Percentiles rank a stretch among this genome's conserved stretches.
phyloP scores from a whole-genome alignment of 1,284 basidiomycete species.

The Leccinum solheimii region DNA sequence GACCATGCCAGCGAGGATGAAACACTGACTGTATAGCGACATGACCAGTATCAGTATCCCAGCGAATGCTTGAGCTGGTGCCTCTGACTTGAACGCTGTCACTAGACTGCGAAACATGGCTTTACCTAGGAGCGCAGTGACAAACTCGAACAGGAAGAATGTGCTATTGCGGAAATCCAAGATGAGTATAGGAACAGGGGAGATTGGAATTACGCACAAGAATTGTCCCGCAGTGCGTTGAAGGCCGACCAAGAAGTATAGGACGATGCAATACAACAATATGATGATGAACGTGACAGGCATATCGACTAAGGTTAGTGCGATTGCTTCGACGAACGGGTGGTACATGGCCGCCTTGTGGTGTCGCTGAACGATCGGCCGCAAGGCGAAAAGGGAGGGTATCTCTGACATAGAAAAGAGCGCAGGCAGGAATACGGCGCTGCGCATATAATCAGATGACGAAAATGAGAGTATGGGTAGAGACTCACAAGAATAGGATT shows the following conservation, averaged over 20 bases:
- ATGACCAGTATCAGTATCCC: conserved; percentile 53
- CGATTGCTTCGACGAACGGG: conserved; percentile 55
- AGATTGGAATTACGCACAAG: conserved; percentile 38
- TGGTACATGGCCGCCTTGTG: conserved; percentile 55
- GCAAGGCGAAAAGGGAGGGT: conserved; percentile 49
- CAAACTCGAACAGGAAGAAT: conserved; percentile 54
- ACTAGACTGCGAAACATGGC: conserved; percentile 61
- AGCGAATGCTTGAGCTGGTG: conserved; percentile 59
- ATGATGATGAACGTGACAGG: conserved; percentile 51
- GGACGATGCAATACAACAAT: conserved; percentile 46
- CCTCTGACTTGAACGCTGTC: conserved; percentile 51
- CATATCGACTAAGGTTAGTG: conserved; percentile 61
- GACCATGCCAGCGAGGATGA: background rate
- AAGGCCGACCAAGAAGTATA: conserved; percentile 59
- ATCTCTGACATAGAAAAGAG: conserved; percentile 40
- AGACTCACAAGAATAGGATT: conserved; percentile 64
- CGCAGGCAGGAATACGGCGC: conserved; percentile 33
- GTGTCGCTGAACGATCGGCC: conserved; percentile 61
- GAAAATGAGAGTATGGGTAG: background rate
- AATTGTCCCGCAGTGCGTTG: conserved; percentile 45
- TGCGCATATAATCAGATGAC: conserved; percentile 11
- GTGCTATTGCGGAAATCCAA: conserved; percentile 36
- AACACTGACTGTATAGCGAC: conserved; percentile 45
- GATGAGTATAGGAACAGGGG: conserved; percentile 5
- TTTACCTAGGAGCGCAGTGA: conserved; percentile 58